Conservation (phyloP, 2,329 filamentous ascomycete genomes). For the Paraphaeosphaeria minitans region DNA sequence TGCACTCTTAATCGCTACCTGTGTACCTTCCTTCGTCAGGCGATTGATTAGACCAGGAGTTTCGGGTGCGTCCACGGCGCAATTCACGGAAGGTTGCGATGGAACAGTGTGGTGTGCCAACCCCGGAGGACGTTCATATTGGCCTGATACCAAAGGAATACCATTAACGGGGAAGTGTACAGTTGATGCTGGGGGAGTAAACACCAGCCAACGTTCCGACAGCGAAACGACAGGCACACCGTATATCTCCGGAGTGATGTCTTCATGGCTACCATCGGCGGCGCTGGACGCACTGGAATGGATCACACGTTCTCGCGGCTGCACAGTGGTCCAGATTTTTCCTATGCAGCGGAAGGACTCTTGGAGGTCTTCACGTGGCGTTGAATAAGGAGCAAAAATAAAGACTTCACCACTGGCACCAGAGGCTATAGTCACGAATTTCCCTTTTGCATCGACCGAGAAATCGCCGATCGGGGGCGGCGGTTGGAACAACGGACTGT, state of each 20-base stretch:
- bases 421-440: conserved; percentile 75
- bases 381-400: conserved; percentile 60
- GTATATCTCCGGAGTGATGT: conserved; percentile 41
- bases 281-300: conserved; percentile 45
- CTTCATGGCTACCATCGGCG: conserved; percentile 43
- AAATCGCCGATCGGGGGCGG: conserved; percentile 75
- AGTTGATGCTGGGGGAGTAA: conserved; percentile 74
- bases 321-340: conserved; percentile 90
- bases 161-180: conserved; percentile 73
- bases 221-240: conserved; percentile 72
- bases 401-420: conserved; percentile 86
- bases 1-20: conserved; percentile 75
- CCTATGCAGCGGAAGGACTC: conserved; percentile 70
- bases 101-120: conserved; percentile 68
- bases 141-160: conserved; percentile 58
- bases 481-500: conserved; percentile 68
- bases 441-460: conserved; percentile 72
- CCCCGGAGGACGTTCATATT: conserved; percentile 61
- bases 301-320: conserved; percentile 53
- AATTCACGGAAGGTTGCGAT: conserved; percentile 68
- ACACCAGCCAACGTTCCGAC: conserved; percentile 76
- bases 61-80: conserved; percentile 73
- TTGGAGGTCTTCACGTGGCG: conserved; percentile 31
- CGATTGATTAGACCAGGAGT: conserved; percentile 75
- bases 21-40: conserved; percentile 77